Conservation (phyloP, 495 filamentous ascomycete species). For the Rostrohypoxylon terebratum region DNA sequence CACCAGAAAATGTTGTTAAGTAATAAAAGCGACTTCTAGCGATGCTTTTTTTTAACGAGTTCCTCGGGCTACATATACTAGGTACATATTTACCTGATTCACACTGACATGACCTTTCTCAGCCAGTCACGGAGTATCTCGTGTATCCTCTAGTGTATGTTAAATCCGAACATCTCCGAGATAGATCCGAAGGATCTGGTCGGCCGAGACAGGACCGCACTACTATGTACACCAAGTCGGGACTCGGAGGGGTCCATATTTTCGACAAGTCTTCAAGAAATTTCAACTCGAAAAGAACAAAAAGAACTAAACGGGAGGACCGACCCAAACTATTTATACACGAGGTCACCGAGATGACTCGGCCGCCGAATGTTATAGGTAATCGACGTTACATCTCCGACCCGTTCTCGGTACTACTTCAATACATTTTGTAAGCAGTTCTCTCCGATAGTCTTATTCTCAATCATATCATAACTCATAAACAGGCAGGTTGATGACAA, state of each 20-base stretch:
- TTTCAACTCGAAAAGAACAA: neutral
- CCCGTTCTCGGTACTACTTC: neutral
- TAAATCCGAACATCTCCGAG: constrained; percentile 35
- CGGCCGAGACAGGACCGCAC: neutral
- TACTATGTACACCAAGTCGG: neutral
- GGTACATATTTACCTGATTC: constrained; percentile 6
- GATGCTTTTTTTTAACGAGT: constrained; percentile 6
- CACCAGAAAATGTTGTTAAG: neutral
- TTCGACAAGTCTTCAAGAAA: neutral
- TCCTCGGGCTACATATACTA: neutral
- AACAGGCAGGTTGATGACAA: too few relatives aligned
- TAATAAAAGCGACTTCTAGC: neutral
- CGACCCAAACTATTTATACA: constrained; percentile 4
- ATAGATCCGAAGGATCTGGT: constrained; percentile 18
- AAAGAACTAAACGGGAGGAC: neutral
- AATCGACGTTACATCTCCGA: neutral
- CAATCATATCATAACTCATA: too few relatives aligned
- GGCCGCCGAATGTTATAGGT: neutral
- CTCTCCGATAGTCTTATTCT: too few relatives aligned
- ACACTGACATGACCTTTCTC: neutral
- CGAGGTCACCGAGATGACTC: neutral
- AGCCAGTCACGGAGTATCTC: constrained; percentile 8
- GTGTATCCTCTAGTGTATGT: neutral
- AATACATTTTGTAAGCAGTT: too few relatives aligned
- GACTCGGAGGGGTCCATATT: neutral